These are phyloP conservation scores for Mortierella claussenii DNA, from an alignment of 192 early-diverging fungal species.

Conservation along the genomic window DNA sequence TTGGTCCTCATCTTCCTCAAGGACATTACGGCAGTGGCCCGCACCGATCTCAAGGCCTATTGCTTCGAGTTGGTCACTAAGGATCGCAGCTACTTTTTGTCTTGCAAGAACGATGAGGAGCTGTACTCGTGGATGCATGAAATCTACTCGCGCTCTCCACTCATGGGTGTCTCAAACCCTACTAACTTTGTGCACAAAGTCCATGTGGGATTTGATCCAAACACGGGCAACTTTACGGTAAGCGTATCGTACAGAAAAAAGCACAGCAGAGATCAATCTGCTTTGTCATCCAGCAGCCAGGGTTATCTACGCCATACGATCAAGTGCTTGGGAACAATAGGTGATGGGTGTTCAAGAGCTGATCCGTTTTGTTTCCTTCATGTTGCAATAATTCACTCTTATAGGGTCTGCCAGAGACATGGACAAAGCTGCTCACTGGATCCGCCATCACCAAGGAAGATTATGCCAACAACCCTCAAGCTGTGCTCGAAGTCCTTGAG, in stretches of 20 bases:
- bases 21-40: conserved; percentile 87
- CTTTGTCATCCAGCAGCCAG: no score
- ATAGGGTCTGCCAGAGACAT: conserved; percentile 95
- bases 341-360: no score
- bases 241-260: conserved; percentile 22
- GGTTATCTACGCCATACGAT: no score
- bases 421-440: conserved; percentile 92
- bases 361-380: no score
- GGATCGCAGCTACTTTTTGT: conserved; percentile 92
- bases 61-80: conserved; percentile 95
- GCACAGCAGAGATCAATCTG: no score
- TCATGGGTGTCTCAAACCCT: conserved; percentile 80
- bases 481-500: conserved; percentile 96
- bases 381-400: no score
- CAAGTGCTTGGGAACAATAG: no score
- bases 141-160: conserved; percentile 90
- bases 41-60: conserved; percentile 91
- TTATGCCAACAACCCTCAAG: conserved; percentile 97
- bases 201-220: conserved; percentile 76
- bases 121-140: conserved; percentile 99
- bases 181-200: conserved; percentile 91
- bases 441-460: conserved; percentile 98
- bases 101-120: conserved; percentile 96
- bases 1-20: conserved; percentile 91
- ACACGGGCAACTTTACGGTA: conserved; percentile 70